Percentiles rank a stretch among this genome's conserved stretches.
phyloP scores from a whole-genome alignment of 495 filamentous ascomycete species.

The Penicillium subrubescens region DNA sequence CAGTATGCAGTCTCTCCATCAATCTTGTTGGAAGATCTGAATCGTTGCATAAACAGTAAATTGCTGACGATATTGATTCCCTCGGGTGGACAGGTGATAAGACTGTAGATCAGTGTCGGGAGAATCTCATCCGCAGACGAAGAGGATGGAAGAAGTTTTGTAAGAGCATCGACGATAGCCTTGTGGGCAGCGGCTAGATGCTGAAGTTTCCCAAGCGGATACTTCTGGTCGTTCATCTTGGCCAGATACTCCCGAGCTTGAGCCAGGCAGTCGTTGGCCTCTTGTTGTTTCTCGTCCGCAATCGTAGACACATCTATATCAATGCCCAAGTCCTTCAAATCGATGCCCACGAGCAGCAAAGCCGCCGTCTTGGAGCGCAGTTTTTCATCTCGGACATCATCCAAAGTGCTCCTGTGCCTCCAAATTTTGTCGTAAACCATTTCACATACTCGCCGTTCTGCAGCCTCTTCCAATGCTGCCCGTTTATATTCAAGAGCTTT shows the following conservation, averaged over 20 bases:
- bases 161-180: constrained; percentile 87
- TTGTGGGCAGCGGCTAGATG: constrained; percentile 88
- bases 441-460: constrained; percentile 86
- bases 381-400: constrained; percentile 94
- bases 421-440: constrained; percentile 84
- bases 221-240: constrained; percentile 83
- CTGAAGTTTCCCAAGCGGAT: constrained; percentile 88
- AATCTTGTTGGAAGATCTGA: constrained; percentile 81
- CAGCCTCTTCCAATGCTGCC: constrained; percentile 81
- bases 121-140: constrained; percentile 97
- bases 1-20: constrained; percentile 96
- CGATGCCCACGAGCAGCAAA: constrained; percentile 85
- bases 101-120: constrained; percentile 91
- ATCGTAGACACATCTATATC: constrained; percentile 60
- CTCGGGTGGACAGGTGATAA: constrained; percentile 87
- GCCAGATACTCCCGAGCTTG: constrained; percentile 72
- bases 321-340: constrained; percentile 81
- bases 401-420: constrained; percentile 87
- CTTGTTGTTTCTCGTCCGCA: constrained; percentile 62
- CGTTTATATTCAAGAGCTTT: constrained; percentile 76
- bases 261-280: constrained; percentile 72
- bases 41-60: constrained; percentile 89
- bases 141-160: constrained; percentile 73
- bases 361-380: constrained; percentile 93
- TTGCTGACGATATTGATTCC: constrained; percentile 91